These are phyloP conservation scores for Exophiala sideris DNA, from an alignment of 2,329 filamentous ascomycete species.

Conservation along the genomic window DNA sequence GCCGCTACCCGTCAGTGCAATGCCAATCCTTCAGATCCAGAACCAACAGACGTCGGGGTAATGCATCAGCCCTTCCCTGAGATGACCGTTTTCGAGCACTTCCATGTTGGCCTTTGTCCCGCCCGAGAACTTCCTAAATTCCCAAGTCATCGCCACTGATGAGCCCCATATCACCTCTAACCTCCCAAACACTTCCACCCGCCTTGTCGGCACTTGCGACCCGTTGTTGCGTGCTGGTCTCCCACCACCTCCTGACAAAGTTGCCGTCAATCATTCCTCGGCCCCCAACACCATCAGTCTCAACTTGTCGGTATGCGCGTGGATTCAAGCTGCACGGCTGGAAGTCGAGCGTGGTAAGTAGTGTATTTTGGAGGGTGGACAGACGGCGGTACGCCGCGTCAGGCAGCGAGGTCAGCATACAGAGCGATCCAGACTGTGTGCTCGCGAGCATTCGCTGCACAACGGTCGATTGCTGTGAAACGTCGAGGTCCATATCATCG, in stretches of 20 bases:
- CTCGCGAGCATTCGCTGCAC: conserved; percentile 54
- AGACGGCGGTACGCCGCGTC: conserved; percentile 82
- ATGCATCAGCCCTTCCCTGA: too few species aligned
- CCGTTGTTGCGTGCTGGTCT: conserved; percentile 68
- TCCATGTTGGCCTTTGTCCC: too few species aligned
- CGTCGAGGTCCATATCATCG: conserved; percentile 28
- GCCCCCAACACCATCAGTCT: conserved; percentile 49
- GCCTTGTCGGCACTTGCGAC: conserved; percentile 72
- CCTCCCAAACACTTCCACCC: conserved; percentile 62
- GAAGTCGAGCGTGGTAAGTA: conserved; percentile 68
- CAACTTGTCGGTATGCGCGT: conserved; percentile 65
- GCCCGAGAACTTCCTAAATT: conserved; percentile 3
- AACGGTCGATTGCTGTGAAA: background rate
- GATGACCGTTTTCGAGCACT: too few species aligned
- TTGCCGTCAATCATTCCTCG: conserved; percentile 74
- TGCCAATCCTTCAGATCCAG: too few species aligned
- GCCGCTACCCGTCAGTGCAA: too few species aligned
- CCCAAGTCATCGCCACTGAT: conserved; percentile 62
- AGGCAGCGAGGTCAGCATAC: conserved; percentile 70
- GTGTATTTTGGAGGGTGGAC: conserved; percentile 73
- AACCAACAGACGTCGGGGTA: too few species aligned
- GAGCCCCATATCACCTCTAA: conserved; percentile 67
- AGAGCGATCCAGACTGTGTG: conserved; percentile 72
- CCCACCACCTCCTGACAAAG: conserved; percentile 70
- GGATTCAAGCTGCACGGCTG: conserved; percentile 80